Percentiles rank a stretch among this genome's conserved stretches.
phyloP scores from a whole-genome alignment of 2,329 filamentous ascomycete genomes.

The Fusarium abutilonis region DNA sequence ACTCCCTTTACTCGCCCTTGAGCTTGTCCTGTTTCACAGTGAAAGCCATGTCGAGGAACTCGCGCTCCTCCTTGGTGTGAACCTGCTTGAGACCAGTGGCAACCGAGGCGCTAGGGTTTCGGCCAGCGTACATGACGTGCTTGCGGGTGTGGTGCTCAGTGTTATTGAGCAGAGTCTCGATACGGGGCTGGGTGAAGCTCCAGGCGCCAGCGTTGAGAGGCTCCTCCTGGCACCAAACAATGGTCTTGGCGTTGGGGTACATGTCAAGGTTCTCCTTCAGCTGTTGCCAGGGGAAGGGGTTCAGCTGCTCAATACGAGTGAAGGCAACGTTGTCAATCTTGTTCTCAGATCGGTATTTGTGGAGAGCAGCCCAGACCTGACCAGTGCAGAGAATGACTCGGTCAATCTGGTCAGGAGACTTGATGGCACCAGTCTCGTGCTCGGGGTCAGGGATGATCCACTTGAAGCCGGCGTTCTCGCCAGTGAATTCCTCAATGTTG shows the following conservation, averaged over 20 bases:
- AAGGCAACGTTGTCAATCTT: constrained; percentile 91
- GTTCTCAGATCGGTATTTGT: constrained; percentile 90
- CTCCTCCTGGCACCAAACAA: constrained; percentile 98
- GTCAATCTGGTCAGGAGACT: constrained; percentile 84
- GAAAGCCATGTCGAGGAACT: constrained; percentile 75
- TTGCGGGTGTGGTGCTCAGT: constrained; percentile 93
- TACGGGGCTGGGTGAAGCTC: constrained; percentile 96
- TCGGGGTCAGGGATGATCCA: constrained; percentile 95
- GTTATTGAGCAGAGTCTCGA: constrained; percentile 94
- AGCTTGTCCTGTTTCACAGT: constrained; percentile 74
- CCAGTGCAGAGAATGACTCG: constrained; percentile 94
- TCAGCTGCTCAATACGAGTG: constrained; percentile 95
- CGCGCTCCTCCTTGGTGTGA: constrained; percentile 93
- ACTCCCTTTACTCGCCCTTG: constrained; percentile 66
- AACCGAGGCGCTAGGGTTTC: constrained; percentile 91
- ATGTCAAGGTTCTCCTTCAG: constrained; percentile 95
- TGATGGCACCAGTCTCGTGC: constrained; percentile 79
- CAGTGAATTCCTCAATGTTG: constrained; percentile 87
- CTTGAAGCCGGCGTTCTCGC: constrained; percentile 85
- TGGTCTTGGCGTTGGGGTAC: constrained; percentile 97
- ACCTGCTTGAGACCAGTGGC: constrained; percentile 90
- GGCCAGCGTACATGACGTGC: constrained; percentile 96
- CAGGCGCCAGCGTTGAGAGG: constrained; percentile 96
- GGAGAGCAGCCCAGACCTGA: constrained; percentile 89
- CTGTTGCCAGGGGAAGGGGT: constrained; percentile 98